Evolutionary conservation across 2,329 filamentous ascomycete genomes (phyloP).

Genomic region (Cercospora citrullina): DNA sequence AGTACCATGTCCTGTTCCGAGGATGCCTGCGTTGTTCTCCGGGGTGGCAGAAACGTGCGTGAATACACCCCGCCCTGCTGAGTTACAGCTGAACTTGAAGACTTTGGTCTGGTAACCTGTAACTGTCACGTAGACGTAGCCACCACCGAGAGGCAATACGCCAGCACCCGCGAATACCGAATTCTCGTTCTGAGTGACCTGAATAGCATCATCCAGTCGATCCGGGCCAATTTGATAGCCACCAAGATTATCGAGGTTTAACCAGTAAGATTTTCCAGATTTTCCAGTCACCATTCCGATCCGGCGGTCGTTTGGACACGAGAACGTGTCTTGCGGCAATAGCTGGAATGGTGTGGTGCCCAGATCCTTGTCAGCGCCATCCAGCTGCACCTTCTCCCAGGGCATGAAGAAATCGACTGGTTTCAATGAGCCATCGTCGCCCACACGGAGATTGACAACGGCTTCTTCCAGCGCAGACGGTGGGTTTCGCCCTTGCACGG

Average conservation of each 20-base stretch:
- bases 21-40: constrained; percentile 13
- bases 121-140: constrained; percentile 14
- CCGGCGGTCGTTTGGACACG: constrained; percentile 10
- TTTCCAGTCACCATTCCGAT: constrained; percentile 20
- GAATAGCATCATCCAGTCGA: constrained; percentile 16
- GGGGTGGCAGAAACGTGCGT: constrained; percentile 4
- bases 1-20: constrained; percentile 14
- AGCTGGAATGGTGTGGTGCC: constrained; percentile 16
- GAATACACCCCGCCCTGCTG: constrained; percentile 5
- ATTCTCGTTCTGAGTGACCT: constrained; percentile 16
- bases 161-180: constrained; percentile 14
- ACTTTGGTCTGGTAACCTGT: constrained; percentile 8
- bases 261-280: constrained; percentile 14
- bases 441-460: constrained; percentile 11
- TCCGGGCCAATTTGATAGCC: constrained; percentile 17
- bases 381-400: constrained; percentile 15
- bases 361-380: constrained; percentile 18
- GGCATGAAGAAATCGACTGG: constrained; percentile 19
- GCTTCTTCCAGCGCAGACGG: constrained; percentile 16
- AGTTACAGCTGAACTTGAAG: constrained; percentile 16
- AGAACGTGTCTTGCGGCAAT: constrained; percentile 12
- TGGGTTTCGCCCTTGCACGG: constrained; percentile 12
- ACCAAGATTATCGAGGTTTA: constrained; percentile 14
- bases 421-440: constrained; percentile 6
- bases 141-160: constrained; percentile 6